A percentile compares a stretch with the other conserved stretches of the same genome.
Conservation (phyloP, 495 filamentous ascomycete genomes). For the Penicillium alfredii region DNA sequence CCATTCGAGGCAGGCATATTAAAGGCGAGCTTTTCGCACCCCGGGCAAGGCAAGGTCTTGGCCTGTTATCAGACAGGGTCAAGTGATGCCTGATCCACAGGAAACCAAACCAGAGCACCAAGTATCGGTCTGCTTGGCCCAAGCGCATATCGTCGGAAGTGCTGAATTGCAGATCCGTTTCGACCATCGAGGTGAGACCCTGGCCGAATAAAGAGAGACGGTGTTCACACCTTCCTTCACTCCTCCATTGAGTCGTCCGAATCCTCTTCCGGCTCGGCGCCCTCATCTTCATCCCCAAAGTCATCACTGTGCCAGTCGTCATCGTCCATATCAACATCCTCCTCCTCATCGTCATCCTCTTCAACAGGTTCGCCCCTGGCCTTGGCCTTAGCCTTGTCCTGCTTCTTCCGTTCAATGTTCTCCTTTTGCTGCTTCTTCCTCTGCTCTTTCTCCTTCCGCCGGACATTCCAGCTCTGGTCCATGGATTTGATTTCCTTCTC, state of each 20-base stretch:
- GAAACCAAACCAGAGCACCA: no score
- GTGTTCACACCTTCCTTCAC: conserved; percentile 10
- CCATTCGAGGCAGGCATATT: no score
- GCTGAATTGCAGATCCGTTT: no score
- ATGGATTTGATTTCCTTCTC: conserved; percentile 67
- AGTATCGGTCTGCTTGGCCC: no score
- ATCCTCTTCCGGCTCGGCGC: conserved; percentile 40
- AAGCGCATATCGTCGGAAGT: no score
- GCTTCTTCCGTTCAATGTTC: conserved; percentile 80
- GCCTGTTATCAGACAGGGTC: no score
- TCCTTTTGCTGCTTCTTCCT: conserved; percentile 75
- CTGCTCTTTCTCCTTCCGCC: conserved; percentile 72
- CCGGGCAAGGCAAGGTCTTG: no score
- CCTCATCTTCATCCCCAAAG: conserved; percentile 49
- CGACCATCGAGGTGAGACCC: no score
- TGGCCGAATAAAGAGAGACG: no score
- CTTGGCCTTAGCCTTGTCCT: conserved; percentile 47
- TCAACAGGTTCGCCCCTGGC: conserved; percentile 38
- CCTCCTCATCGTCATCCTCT: conserved; percentile 53
- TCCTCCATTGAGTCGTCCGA: conserved; percentile 40
- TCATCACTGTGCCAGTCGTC: conserved; percentile 58
- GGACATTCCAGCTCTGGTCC: conserved; percentile 73
- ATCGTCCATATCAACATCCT: conserved; percentile 50
- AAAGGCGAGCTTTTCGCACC: no score
- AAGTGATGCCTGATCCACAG: no score